Conservation (phyloP, 257 asterid species). For the Catharanthus roseus region DNA sequence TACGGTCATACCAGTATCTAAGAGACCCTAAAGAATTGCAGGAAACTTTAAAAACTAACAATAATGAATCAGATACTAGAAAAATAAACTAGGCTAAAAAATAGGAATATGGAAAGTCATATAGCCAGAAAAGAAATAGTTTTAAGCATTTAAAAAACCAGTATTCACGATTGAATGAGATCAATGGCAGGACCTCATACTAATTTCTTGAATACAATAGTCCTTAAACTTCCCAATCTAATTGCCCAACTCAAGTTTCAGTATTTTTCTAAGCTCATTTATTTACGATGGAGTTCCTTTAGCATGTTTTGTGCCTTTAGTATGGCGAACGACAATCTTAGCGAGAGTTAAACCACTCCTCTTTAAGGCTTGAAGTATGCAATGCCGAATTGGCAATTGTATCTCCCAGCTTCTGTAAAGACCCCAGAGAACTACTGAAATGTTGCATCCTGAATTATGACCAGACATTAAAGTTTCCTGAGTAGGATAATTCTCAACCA, state of each 20-base stretch:
- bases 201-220: neutral
- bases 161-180: neutral
- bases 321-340: neutral
- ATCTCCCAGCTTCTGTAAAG: neutral
- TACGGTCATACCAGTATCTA: slow-evolving; percentile 85
- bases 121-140: neutral
- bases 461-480: neutral
- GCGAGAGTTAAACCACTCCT: neutral
- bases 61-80: neutral
- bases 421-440: neutral
- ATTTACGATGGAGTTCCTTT: neutral
- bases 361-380: neutral
- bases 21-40: slow-evolving; percentile 58
- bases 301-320: neutral
- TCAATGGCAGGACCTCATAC: neutral
- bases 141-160: neutral
- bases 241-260: neutral
- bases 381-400: neutral
- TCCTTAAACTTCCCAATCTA: neutral
- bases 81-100: neutral
- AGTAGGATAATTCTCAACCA: neutral
- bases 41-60: slow-evolving; percentile 13
- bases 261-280: neutral
- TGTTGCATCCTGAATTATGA: neutral
- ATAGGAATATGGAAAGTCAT: neutral